A percentile compares a stretch with the other conserved stretches of the same genome.
Conservation (phyloP, 2,329 filamentous ascomycete genomes). For the Alternaria longipes region DNA sequence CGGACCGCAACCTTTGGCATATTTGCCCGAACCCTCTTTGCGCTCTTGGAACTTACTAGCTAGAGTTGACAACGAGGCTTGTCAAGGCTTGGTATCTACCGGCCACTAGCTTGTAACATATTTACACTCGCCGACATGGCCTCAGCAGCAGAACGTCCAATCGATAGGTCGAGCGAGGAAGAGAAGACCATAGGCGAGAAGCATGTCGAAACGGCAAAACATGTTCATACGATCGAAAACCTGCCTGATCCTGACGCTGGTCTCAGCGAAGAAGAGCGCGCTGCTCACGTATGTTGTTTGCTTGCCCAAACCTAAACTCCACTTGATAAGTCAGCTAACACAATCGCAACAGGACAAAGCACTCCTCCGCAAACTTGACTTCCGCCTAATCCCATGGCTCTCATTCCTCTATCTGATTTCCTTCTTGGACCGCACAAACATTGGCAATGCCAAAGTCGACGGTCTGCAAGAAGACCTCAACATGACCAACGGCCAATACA, state of each 20-base stretch:
- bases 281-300: slow-evolving; percentile 62
- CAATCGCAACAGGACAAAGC: slow-evolving; percentile 65
- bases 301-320: not conserved
- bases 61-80: not conserved
- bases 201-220: slow-evolving; percentile 16
- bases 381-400: slow-evolving; percentile 71
- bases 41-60: not conserved
- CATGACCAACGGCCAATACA: slow-evolving; percentile 74
- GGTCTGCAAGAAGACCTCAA: slow-evolving; percentile 66
- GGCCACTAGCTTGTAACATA: not conserved
- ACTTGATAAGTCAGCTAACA: not conserved
- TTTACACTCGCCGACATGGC: slow-evolving; percentile 24
- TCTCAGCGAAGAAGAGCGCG: slow-evolving; percentile 69
- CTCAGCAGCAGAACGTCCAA: slow-evolving; percentile 30
- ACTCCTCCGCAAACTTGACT: slow-evolving; percentile 69
- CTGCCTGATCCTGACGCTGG: slow-evolving; percentile 69
- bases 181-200: slow-evolving; percentile 28
- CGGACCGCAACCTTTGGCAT: not conserved
- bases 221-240: slow-evolving; percentile 28
- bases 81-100: not conserved
- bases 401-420: slow-evolving; percentile 77
- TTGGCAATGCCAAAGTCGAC: slow-evolving; percentile 75
- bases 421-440: slow-evolving; percentile 77
- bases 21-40: not conserved
- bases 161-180: slow-evolving; percentile 32